Base-by-base conservation (phyloP, 768 basidiomycete species). In the Amanita pallidorosea region DNA sequence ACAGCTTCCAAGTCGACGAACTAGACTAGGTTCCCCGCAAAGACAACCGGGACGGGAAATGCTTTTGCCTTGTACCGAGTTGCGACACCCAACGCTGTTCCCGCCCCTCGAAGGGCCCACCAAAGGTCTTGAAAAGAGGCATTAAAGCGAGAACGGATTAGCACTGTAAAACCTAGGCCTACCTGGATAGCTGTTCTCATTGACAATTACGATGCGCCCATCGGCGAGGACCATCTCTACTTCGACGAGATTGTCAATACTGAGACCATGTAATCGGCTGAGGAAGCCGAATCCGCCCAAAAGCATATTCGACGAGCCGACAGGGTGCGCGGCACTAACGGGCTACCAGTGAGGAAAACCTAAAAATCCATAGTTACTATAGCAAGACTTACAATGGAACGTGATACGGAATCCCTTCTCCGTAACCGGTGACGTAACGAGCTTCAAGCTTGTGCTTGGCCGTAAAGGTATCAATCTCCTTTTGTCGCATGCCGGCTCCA, bases 11-110 rank as follows among this genome's bases (percentile, higher is more conserved):
- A 18, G 49, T 45, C 33, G 33, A 72, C 88, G 60, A 58, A 91
- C 91, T 91, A 95, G 55, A 96, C 83, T 38, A 95, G 72, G 61
- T 92, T 95, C 2, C 93, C 93, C 8, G 93, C 89, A 58, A 90
- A 94, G 3, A 93, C 90, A 6, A 89, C 81, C 7, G 91, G 90
- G 8, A 95, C 80, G 2, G 91, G 91, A 65, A 76, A 94, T 18
- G 92, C 93, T 60, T 79, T 85, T 6, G 85, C 88, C 59, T 88
- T 88, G 67, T 91, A 94, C n/a, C 91, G 79, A 12, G 87, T 93
- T 17, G 81, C 86, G 46, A 97, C 75, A 8, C 92, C 91, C 33
- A 95, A 74, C 7, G 81, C 76, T 0, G 91, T 76, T 0, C 93
- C 93, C 11, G 85, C 88, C 5, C 89, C 90, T 47, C 88, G 79